Base-by-base conservation (phyloP, 2,329 filamentous ascomycete species). In the Neofusicoccum ribis region DNA sequence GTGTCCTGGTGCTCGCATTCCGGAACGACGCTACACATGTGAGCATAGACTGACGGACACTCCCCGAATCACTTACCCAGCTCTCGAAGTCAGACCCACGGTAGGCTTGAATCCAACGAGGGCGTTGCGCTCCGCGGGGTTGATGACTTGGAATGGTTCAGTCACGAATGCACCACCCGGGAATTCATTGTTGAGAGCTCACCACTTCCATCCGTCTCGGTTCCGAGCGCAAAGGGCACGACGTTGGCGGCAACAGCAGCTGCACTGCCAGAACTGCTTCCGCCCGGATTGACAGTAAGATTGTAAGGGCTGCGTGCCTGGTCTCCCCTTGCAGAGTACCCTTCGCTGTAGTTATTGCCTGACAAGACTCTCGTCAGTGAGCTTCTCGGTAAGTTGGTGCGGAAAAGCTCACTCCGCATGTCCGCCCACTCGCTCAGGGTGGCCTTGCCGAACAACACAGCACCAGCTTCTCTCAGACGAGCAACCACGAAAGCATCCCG, bases 401-500 rank as follows among this genome's bases (percentile, higher is more conserved):
- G 3, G 11, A 6, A 39, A 15, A 14, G 5, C 34, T 61, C 23
- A 46, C 58, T 61, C 85, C 89, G 83, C 87, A 91, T 90, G 66
- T 88, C 86, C 0, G 90, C 90, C 89, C 90, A 93, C 73, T 93
- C 90, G 67, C 85, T 88, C 63, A 93, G 76, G 0, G 85, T 86
- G 1, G 89, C 86, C 74, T 93, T 90, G 44, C 90, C 90, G 60
- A 93, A 79, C 5, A 93, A 79, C 0, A 92, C 77, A 2, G 88
- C 90, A 12, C 89, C 89, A 0, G 88, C 87, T 46, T 85, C 78
- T 3, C 89, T 85, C 41, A 92, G 81, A 67, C 80, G 81, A 20
- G 80, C 71, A 2, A 92, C 86, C 0, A 91, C 86, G 69, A 83
- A 78, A 1, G 90, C 87, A 73, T 93, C 90, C n/a, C 86, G 83